Conservation (phyloP, 2,329 filamentous ascomycete genomes). For the Stemphylium lycopersici region DNA sequence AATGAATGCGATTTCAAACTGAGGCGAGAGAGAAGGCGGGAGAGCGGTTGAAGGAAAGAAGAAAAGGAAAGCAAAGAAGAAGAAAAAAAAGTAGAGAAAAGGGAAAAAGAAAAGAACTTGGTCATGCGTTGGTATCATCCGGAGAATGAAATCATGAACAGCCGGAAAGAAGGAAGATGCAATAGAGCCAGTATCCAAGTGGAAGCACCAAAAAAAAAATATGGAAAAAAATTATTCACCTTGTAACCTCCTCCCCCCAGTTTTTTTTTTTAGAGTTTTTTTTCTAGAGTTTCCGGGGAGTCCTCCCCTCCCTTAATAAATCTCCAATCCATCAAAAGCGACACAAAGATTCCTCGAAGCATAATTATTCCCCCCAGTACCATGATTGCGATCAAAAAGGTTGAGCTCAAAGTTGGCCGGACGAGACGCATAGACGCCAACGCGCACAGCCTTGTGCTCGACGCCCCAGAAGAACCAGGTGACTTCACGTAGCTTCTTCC, state of each 20-base stretch:
- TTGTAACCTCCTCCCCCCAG: no score
- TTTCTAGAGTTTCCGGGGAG: no score
- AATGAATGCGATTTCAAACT: no score
- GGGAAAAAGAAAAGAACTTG: not conserved
- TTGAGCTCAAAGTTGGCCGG: slow-evolving; percentile 56
- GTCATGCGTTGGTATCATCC: not conserved
- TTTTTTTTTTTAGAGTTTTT: no score
- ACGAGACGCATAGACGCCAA: slow-evolving; percentile 64
- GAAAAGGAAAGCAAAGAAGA: no score
- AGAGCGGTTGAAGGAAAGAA: not conserved
- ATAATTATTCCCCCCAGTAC: slow-evolving; percentile 27
- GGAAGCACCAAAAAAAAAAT: not conserved
- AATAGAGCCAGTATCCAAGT: no score
- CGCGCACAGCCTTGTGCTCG: slow-evolving; percentile 63
- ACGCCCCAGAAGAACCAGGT: slow-evolving; percentile 68
- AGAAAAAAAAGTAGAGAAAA: no score
- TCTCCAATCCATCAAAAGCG: slow-evolving; percentile 51
- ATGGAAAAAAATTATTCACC: not conserved
- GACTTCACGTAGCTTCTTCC: slow-evolving; percentile 65
- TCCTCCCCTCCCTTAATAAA: slow-evolving; percentile 43
- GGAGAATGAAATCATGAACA: no score
- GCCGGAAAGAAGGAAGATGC: no score
- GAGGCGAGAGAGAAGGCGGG: not conserved
- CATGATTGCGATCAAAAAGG: slow-evolving; percentile 41
- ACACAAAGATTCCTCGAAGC: slow-evolving; percentile 47